Conservation (phyloP, 306 rosid species). For the Cucumis cinereus region DNA sequence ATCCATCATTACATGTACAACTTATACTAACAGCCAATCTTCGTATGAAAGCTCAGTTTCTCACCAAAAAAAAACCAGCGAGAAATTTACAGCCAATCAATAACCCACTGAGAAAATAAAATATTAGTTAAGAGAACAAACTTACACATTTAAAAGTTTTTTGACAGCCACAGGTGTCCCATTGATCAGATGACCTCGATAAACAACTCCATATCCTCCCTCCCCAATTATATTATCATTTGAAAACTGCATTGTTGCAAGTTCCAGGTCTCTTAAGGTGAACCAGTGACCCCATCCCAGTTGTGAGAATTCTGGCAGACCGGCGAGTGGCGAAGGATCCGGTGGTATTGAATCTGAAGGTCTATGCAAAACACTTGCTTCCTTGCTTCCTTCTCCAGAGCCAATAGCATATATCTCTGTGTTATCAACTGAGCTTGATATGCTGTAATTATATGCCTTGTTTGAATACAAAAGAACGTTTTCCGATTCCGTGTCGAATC, state of each 20-base stretch:
- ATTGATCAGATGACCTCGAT: slow-evolving; percentile 59
- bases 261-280: slow-evolving; percentile 81
- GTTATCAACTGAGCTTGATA: slow-evolving; percentile 54
- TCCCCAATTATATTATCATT: slow-evolving; percentile 80
- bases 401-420: slow-evolving; percentile 46
- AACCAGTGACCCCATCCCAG: slow-evolving; percentile 99
- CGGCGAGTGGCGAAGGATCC: slow-evolving; percentile 63
- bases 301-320: slow-evolving; percentile 84
- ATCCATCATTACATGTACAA: not conserved
- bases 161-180: slow-evolving; percentile 85
- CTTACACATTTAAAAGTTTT: slow-evolving; percentile 89
- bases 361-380: slow-evolving; percentile 11
- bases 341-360: slow-evolving; percentile 34
- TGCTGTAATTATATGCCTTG: slow-evolving; percentile 56
- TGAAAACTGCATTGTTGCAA: slow-evolving; percentile 73
- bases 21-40: not conserved
- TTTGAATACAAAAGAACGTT: slow-evolving; percentile 48
- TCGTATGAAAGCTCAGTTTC: not conserved
- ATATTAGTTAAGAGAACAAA: not conserved
- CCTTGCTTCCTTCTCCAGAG: slow-evolving; percentile 58
- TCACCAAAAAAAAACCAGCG: not conserved
- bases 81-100: too few relatives aligned
- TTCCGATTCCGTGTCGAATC: slow-evolving; percentile 48
- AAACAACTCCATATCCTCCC: slow-evolving; percentile 94
- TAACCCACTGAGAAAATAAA: not conserved